Conservation (phyloP, 768 basidiomycete genomes). For the Suillus subluteus region DNA sequence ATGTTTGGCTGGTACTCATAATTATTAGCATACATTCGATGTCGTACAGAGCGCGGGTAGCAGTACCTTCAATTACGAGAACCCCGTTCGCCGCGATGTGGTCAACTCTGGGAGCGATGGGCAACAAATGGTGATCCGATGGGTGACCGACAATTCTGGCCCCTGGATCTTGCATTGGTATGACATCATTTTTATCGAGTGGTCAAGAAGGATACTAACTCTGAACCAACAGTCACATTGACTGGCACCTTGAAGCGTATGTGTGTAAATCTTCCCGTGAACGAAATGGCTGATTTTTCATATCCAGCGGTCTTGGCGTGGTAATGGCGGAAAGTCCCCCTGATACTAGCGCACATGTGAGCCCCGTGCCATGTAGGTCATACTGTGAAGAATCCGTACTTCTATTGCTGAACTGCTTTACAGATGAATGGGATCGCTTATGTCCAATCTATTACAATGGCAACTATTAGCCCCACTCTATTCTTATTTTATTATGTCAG, state of each 20-base stretch:
- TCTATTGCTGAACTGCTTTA: background rate
- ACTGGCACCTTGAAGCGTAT: slow-evolving; percentile 25
- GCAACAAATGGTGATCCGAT: slow-evolving; percentile 45
- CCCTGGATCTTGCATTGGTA: slow-evolving; percentile 36
- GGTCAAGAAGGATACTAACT: background rate
- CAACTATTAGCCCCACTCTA: too few species aligned
- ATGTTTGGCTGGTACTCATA: background rate
- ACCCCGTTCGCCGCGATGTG: slow-evolving; percentile 58
- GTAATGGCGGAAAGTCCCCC: slow-evolving; percentile 31
- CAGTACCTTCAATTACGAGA: slow-evolving; percentile 43
- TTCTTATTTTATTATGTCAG: too few species aligned
- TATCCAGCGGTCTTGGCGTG: slow-evolving; percentile 32
- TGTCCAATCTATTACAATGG: slow-evolving; percentile 23
- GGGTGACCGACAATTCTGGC: slow-evolving; percentile 57
- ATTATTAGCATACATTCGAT: slow-evolving; percentile 44
- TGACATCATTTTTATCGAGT: background rate
- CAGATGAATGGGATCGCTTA: slow-evolving; percentile 28
- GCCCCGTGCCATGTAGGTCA: background rate
- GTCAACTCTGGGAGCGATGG: slow-evolving; percentile 30
- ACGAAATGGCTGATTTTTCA: background rate
- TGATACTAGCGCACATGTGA: background rate
- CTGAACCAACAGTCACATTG: slow-evolving; percentile 19
- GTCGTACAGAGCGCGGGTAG: slow-evolving; percentile 46
- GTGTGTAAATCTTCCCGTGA: background rate
- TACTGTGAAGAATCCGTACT: background rate